Conservation (phyloP, 106 monocot genomes). For the Phalaenopsis equestris region DNA sequence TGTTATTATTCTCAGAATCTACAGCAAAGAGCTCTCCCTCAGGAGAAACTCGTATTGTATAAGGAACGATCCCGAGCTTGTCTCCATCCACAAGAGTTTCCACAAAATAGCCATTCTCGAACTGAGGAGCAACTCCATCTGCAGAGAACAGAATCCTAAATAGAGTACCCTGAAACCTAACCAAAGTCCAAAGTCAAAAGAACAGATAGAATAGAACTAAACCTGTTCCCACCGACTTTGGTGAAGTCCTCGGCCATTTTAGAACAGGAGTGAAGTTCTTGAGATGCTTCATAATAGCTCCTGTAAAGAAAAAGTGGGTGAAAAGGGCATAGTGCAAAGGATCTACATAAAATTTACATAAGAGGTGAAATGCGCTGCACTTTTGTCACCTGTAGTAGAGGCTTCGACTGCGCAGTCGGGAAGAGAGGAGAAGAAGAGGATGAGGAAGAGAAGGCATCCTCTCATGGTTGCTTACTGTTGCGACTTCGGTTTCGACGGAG, state of each 20-base stretch:
- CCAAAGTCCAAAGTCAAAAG: background rate
- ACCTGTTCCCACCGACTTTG: conserved; percentile 50
- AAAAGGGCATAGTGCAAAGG: background rate
- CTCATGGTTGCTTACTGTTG: background rate
- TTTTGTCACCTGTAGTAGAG: background rate
- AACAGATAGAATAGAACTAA: background rate
- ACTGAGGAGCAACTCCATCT: conserved; percentile 75
- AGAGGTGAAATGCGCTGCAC: background rate
- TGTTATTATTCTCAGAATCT: conserved; percentile 65
- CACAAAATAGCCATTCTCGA: conserved; percentile 82
- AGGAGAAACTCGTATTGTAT: conserved; percentile 74
- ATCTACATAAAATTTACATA: background rate
- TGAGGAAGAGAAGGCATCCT: background rate
- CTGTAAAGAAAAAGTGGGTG: conserved; percentile 13
- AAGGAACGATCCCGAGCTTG: conserved; percentile 79
- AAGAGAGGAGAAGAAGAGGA: background rate
- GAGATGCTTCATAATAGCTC: conserved; percentile 48
- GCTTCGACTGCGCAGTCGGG: background rate
- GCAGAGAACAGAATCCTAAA: conserved; percentile 13
- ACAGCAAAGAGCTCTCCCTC: conserved; percentile 89
- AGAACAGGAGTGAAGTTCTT: conserved; percentile 61
- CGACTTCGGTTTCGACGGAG: background rate
- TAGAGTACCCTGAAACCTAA: background rate
- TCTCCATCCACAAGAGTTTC: conserved; percentile 92
- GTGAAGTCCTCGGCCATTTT: conserved; percentile 65